Evolutionary conservation across 305 asterid species (phyloP).

Genomic region (Fraxinus paxiana): DNA sequence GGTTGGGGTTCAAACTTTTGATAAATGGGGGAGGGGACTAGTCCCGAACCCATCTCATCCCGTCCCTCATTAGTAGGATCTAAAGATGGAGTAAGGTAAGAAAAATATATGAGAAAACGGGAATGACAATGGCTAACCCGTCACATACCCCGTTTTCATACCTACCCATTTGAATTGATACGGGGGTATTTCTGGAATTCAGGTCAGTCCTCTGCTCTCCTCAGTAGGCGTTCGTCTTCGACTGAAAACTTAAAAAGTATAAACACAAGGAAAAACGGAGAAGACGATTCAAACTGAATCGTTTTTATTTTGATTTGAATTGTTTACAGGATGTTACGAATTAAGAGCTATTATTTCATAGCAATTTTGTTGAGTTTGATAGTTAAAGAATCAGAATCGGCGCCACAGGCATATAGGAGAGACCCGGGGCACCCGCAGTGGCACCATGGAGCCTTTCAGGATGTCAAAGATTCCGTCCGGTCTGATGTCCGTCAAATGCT

Average conservation of each 20-base stretch:
- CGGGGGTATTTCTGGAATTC: constrained; percentile 14
- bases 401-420: constrained; percentile 76
- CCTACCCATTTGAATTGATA: neutral
- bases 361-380: constrained; percentile 37
- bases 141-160: too few species aligned
- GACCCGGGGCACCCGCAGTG: constrained; percentile 94
- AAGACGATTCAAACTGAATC: constrained; percentile 6
- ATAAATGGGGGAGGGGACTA: too few species aligned
- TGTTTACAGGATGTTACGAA: constrained; percentile 35
- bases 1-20: too few species aligned
- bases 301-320: neutral
- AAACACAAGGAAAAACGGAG: constrained; percentile 20
- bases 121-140: too few species aligned
- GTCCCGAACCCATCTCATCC: too few species aligned
- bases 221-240: constrained; percentile 23
- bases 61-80: too few species aligned
- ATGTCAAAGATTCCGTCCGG: constrained; percentile 84
- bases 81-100: too few species aligned
- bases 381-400: constrained; percentile 45
- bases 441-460: constrained; percentile 96
- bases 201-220: constrained; percentile 10
- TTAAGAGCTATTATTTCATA: constrained; percentile 21
- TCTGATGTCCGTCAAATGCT: constrained; percentile 91
- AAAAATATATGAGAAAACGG: too few species aligned
- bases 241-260: constrained; percentile 5